These are phyloP conservation scores for Fagopyrum tataricum DNA, from an alignment of 148 eudicot genomes.

Conservation along the genomic window DNA sequence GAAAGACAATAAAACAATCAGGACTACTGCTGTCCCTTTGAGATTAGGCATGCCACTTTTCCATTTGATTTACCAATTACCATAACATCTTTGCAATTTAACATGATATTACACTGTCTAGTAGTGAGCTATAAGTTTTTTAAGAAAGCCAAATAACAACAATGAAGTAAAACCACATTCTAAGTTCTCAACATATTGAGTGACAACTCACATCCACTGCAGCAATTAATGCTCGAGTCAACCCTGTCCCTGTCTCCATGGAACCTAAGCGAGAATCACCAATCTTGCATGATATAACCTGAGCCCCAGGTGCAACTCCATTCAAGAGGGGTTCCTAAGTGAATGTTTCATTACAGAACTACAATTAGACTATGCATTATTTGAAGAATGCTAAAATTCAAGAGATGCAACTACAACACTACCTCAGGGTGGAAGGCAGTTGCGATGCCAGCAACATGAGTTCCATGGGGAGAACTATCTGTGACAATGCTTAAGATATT, in stretches of 20 bases:
- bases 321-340: conserved; percentile 78
- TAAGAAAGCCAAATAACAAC: background rate
- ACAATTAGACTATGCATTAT: background rate
- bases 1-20: no score
- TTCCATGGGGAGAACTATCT: conserved; percentile 95
- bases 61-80: background rate
- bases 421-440: conserved; percentile 93
- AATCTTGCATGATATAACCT: conserved; percentile 88
- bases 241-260: conserved; percentile 98
- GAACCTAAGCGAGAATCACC: conserved; percentile 93
- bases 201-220: conserved; percentile 51
- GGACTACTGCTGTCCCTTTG: no score
- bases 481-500: conserved; percentile 89
- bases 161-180: background rate
- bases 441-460: conserved; percentile 98
- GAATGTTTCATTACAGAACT: background rate
- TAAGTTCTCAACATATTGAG: background rate
- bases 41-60: no score
- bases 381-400: background rate
- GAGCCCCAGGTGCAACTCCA: conserved; percentile 99
- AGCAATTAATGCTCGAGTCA: conserved; percentile 85
- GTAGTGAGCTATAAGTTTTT: background rate
- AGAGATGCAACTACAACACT: conserved; percentile 3
- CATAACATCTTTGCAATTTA: no score
- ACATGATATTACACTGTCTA: background rate